Evolutionary conservation across 1,139 yeast species (phyloP), one percentile per base, ranked within the genome.

Genomic region (Hanseniaspora uvarum): DNA sequence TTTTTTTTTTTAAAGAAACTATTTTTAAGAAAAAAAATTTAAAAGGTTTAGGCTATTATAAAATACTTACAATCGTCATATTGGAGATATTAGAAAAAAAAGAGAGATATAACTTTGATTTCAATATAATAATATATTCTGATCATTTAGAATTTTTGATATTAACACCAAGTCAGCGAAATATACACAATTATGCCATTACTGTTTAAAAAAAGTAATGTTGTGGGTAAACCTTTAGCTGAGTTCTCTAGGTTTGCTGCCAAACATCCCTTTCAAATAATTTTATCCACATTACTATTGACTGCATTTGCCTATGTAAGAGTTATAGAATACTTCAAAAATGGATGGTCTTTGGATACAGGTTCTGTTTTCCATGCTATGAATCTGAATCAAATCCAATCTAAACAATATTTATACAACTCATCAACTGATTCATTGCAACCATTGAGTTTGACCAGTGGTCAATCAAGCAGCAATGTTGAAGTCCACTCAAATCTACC

Each of bases 191-290:
- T 33, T 26, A 65, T 65, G 68, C 63, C 67, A 23, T 54, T 65
- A 47, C 57, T 65, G 14, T 60, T 59, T 48, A 56, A 59, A 56
- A 61, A 62, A 52, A 57, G 62, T 45, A 59, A 58, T 48, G 59
- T 59, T 36, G 19, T 64, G 58, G 66, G 67, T n/a, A 61, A 58
- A 52, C 61, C 64, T n/a, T 58, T 71, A 39, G 79, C 80, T 14
- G 60, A 61, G 43, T 62, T 83, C 57, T 85, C 95, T 37, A 77
- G 75, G 59, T 68, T 76, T 43, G 80, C 92, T 50, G 94, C 96
- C 21, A 80, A 79, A 59, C 79, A 83, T 63, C 99, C 99, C 34
- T 87, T 92, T 61, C 98, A 92, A 68, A 79, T 89, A 57, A 81
- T 92, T 57, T 80, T 88, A 52, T 65, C 80, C 58, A 78, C 89